Evolutionary conservation across 2,329 filamentous ascomycete genomes (phyloP).

Genomic region (Camillea tinctor): DNA sequence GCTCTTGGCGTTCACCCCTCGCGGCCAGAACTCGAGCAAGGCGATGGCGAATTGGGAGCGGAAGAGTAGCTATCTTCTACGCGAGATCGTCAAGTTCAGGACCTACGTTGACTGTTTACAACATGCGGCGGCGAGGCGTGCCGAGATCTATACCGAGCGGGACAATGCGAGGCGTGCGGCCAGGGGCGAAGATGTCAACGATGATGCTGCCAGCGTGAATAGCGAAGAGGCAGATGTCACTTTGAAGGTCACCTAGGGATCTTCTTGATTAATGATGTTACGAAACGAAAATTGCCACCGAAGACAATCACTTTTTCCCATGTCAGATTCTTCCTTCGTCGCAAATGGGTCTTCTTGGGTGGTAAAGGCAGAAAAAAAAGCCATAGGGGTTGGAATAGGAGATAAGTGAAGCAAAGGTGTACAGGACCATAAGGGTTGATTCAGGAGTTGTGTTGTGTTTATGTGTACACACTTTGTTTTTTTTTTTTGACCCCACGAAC

Average conservation of each 20-base stretch:
- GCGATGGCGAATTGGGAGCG: slow-evolving; percentile 97
- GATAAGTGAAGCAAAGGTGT: no score
- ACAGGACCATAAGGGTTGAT: no score
- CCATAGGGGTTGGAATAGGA: background rate
- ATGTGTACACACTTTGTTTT: no score
- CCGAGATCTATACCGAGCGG: slow-evolving; percentile 66
- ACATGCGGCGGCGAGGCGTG: slow-evolving; percentile 66
- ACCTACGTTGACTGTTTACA: slow-evolving; percentile 89
- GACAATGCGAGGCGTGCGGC: slow-evolving; percentile 51
- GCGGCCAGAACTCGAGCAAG: slow-evolving; percentile 75
- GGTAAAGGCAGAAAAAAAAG: background rate
- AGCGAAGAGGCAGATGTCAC: slow-evolving; percentile 15
- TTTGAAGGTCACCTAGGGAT: slow-evolving; percentile 16
- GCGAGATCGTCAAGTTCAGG: slow-evolving; percentile 94
- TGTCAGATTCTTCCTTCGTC: background rate
- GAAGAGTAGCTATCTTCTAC: slow-evolving; percentile 86
- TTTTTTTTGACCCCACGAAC: no score
- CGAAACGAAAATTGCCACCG: background rate
- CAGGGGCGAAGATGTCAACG: slow-evolving; percentile 43
- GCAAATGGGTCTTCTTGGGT: background rate
- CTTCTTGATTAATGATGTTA: background rate
- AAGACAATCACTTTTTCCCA: background rate
- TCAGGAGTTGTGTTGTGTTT: no score
- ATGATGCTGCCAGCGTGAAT: slow-evolving; percentile 29
- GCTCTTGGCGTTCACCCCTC: slow-evolving; percentile 83